These are phyloP conservation scores for Ophiostoma quercus DNA, from an alignment of 2,329 filamentous ascomycete species.

Conservation along the genomic window DNA sequence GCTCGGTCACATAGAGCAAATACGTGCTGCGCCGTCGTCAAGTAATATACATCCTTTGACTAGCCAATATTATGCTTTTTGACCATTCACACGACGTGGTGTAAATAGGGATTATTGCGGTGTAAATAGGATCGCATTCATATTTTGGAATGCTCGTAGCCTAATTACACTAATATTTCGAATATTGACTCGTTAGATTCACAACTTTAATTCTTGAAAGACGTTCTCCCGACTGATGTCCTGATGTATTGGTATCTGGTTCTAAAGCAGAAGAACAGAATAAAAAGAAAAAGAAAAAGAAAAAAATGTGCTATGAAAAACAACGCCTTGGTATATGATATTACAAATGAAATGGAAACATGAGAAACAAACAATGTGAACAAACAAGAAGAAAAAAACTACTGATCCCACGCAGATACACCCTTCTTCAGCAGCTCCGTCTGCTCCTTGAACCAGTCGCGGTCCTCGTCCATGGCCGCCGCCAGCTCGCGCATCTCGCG, in stretches of 20 bases:
- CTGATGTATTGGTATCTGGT: conserved; percentile 2
- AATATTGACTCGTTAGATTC: too few relatives aligned
- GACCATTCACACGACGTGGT: too few relatives aligned
- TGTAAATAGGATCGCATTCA: too few relatives aligned
- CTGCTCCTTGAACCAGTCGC: conserved; percentile 45
- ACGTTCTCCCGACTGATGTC: not conserved
- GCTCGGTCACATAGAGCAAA: too few relatives aligned
- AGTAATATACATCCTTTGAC: too few relatives aligned
- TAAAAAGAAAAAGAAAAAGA: not conserved
- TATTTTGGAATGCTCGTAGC: too few relatives aligned
- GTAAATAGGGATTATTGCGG: too few relatives aligned
- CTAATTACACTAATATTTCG: too few relatives aligned
- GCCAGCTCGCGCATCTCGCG: conserved; percentile 41
- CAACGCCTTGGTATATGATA: conserved; percentile 9
- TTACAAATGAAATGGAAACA: not conserved
- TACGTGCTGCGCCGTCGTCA: too few relatives aligned
- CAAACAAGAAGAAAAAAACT: not conserved
- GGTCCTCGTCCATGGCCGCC: conserved; percentile 44
- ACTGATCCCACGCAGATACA: conserved; percentile 21
- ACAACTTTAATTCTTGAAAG: not conserved
- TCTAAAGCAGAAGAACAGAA: not conserved
- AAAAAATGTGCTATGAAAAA: not conserved
- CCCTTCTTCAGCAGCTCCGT: conserved; percentile 37
- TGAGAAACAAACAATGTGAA: not conserved
- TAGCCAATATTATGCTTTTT: too few relatives aligned